Percentiles rank a stretch among this genome's conserved stretches.
Conservation (phyloP, 225 moss, liverwort and hornwort genomes). For the Pseudisothecium myosuroides region DNA sequence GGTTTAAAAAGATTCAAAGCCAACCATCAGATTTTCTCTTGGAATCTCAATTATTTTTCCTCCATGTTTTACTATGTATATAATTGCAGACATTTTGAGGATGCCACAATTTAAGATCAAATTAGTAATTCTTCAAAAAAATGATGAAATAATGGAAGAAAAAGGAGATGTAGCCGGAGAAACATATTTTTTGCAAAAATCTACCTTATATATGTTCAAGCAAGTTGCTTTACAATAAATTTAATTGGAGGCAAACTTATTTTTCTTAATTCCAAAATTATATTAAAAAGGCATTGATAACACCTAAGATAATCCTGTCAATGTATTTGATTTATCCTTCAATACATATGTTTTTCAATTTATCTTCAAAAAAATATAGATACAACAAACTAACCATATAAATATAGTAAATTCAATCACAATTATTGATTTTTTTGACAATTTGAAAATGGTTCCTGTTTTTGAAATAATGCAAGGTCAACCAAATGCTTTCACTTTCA, state of each 20-base stretch:
- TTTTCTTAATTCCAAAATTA: background rate
- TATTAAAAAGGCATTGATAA: background rate
- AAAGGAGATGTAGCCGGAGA: rapidly evolving
- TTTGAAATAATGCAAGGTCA: background rate
- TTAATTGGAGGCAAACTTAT: too few relatives aligned
- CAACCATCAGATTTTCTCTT: background rate
- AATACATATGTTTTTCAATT: background rate
- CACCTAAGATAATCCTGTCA: rapidly evolving
- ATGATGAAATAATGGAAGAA: background rate
- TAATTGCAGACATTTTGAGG: background rate
- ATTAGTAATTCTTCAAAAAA: background rate
- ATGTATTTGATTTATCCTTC: background rate
- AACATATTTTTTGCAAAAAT: too few relatives aligned
- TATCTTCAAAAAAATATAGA: background rate
- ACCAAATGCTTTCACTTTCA: rapidly evolving
- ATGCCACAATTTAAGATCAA: background rate
- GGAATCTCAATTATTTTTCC: background rate
- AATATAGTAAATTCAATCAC: rapidly evolving
- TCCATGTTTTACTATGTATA: background rate
- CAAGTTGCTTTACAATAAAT: background rate
- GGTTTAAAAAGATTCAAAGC: background rate
- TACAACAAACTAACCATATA: too few relatives aligned
- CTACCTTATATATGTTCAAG: background rate
- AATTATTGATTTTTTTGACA: background rate
- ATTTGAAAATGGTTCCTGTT: background rate